Percentiles rank a stretch among this genome's conserved stretches.
phyloP scores from a whole-genome alignment of 495 filamentous ascomycete genomes.

The Neurospora sp. region DNA sequence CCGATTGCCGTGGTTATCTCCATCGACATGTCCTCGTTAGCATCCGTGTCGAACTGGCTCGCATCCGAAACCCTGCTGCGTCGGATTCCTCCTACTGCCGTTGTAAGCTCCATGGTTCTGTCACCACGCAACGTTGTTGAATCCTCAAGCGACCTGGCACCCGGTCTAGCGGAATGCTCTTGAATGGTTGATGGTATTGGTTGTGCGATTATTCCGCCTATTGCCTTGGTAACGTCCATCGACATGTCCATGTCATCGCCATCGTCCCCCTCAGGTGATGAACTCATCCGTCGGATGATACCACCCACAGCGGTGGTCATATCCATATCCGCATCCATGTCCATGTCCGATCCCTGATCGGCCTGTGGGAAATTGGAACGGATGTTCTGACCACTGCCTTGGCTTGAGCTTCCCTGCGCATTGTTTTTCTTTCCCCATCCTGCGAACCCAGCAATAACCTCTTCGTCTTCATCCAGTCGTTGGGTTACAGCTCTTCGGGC shows the following conservation, averaged over 20 bases:
- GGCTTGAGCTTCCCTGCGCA: slow-evolving; percentile 4
- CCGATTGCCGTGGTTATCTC: slow-evolving; percentile 70
- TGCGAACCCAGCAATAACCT: slow-evolving; percentile 58
- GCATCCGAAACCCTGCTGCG: slow-evolving; percentile 15
- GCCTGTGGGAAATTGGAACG: slow-evolving; percentile 4
- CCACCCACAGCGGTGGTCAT: slow-evolving; percentile 49
- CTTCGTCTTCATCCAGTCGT: slow-evolving; percentile 65
- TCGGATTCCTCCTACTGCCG: slow-evolving; percentile 57
- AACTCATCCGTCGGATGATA: slow-evolving; percentile 33
- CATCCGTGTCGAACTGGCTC: slow-evolving; percentile 21
- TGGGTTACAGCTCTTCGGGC: slow-evolving; percentile 61
- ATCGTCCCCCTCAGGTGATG: slow-evolving; percentile 21
- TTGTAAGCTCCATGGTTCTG: slow-evolving; percentile 71
- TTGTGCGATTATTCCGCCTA: slow-evolving; percentile 70
- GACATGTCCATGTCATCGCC: slow-evolving; percentile 69
- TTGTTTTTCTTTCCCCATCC: slow-evolving; percentile 34
- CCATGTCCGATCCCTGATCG: slow-evolving; percentile 23
- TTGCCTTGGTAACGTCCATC: slow-evolving; percentile 74
- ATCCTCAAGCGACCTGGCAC: slow-evolving; percentile 6
- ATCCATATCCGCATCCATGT: slow-evolving; percentile 46
- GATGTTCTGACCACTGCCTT: slow-evolving; percentile 8
- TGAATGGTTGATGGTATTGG: slow-evolving; percentile 17
- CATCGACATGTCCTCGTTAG: slow-evolving; percentile 69
- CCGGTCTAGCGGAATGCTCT: slow-evolving; percentile 10
- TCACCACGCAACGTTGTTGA: slow-evolving; percentile 31